phyloP scores from a whole-genome alignment of 345 rosid genomes.

The Abelmoschus esculentus region DNA sequence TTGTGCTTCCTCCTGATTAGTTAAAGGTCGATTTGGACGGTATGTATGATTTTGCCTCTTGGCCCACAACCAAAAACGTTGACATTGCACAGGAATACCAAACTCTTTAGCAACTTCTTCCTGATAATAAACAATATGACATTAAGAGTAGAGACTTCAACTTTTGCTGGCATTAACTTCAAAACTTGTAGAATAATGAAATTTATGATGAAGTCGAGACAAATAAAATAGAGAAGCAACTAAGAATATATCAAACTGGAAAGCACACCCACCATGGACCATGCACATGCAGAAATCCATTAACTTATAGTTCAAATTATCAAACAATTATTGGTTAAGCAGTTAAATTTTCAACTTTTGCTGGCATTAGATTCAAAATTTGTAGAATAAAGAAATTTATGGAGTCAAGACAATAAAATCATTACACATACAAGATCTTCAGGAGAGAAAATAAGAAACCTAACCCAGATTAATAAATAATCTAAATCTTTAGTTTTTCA shows the following conservation, averaged over 20 bases:
- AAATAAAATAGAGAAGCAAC: neutral
- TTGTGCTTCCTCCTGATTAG: conserved; percentile 50
- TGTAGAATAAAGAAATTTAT: too few relatives aligned
- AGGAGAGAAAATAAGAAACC: neutral
- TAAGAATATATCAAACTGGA: neutral
- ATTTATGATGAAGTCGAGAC: neutral
- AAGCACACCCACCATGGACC: neutral
- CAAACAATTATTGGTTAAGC: neutral
- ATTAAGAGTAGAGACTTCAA: neutral
- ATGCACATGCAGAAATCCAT: neutral
- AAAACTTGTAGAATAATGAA: neutral
- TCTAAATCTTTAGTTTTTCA: neutral
- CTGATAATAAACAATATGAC: conserved; percentile 20
- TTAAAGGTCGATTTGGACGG: conserved; percentile 63
- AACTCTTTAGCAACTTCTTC: conserved; percentile 72
- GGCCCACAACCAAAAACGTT: conserved; percentile 77
- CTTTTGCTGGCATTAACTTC: too few relatives aligned
- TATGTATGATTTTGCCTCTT: conserved; percentile 74
- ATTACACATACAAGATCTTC: too few relatives aligned
- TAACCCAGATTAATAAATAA: neutral
- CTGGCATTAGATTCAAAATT: too few relatives aligned
- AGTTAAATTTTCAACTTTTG: too few relatives aligned
- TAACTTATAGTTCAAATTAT: neutral
- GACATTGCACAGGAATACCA: conserved; percentile 58
- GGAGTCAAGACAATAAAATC: too few relatives aligned